These are phyloP conservation scores for Epichloe festucae DNA, from an alignment of 2,329 filamentous ascomycete genomes.

Conservation along the genomic window DNA sequence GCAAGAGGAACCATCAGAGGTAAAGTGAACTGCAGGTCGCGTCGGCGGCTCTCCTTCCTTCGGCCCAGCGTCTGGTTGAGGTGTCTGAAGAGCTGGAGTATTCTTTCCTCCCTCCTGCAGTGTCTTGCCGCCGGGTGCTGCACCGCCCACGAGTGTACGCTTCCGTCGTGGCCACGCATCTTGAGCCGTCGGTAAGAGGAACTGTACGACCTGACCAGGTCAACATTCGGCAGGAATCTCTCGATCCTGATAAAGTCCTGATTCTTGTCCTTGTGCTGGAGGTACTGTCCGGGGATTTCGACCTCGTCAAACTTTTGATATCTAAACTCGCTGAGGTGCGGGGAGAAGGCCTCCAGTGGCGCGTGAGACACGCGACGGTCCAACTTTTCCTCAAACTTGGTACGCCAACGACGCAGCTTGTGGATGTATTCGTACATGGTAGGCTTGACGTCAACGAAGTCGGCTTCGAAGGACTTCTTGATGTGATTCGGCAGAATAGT, in stretches of 20 bases:
- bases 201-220: slow-evolving; percentile 80
- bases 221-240: slow-evolving; percentile 87
- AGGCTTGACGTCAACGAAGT: slow-evolving; percentile 89
- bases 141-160: slow-evolving; percentile 89
- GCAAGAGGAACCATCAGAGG: slow-evolving; percentile 92
- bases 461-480: slow-evolving; percentile 89
- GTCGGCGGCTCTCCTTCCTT: slow-evolving; percentile 86
- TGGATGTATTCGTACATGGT: slow-evolving; percentile 99
- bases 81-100: slow-evolving; percentile 90
- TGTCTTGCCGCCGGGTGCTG: slow-evolving; percentile 90
- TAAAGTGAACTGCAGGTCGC: slow-evolving; percentile 91
- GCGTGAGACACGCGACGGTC: slow-evolving; percentile 65
- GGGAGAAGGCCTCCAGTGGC: slow-evolving; percentile 78
- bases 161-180: slow-evolving; percentile 95
- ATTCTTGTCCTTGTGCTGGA: slow-evolving; percentile 97
- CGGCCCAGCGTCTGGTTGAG: slow-evolving; percentile 87
- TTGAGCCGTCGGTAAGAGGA: slow-evolving; percentile 86
- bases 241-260: slow-evolving; percentile 97
- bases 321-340: slow-evolving; percentile 87
- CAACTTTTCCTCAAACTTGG: slow-evolving; percentile 95
- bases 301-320: slow-evolving; percentile 99
- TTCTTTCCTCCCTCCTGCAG: slow-evolving; percentile 86
- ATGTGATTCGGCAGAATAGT: slow-evolving; percentile 92
- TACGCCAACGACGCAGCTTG: slow-evolving; percentile 87
- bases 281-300: slow-evolving; percentile 91